These are phyloP conservation scores for Podospora appendiculata DNA, from an alignment of 495 filamentous ascomycete species.

Conservation along the genomic window DNA sequence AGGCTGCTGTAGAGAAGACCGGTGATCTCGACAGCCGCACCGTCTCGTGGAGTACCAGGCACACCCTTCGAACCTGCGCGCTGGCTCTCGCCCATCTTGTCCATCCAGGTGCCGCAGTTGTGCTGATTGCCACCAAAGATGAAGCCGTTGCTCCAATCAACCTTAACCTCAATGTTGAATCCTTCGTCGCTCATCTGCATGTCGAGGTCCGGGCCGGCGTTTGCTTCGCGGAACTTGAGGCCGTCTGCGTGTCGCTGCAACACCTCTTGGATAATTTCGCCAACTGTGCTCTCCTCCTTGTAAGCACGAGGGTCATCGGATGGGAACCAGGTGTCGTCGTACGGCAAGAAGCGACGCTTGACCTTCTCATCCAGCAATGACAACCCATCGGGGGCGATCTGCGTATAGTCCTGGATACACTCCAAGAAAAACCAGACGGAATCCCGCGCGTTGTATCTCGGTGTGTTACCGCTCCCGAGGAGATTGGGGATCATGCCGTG, in stretches of 20 bases:
- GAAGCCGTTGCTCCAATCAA: slow-evolving; percentile 89
- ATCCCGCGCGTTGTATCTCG: slow-evolving; percentile 94
- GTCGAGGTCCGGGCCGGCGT: slow-evolving; percentile 80
- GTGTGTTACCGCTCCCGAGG: slow-evolving; percentile 74
- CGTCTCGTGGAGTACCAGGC: slow-evolving; percentile 94
- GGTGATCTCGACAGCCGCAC: slow-evolving; percentile 89
- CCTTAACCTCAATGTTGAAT: slow-evolving; percentile 82
- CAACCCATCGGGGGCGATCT: slow-evolving; percentile 72
- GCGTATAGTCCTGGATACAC: slow-evolving; percentile 86
- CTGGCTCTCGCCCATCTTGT: slow-evolving; percentile 99
- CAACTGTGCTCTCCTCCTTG: slow-evolving; percentile 67
- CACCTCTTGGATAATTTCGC: slow-evolving; percentile 88
- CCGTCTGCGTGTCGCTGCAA: slow-evolving; percentile 85
- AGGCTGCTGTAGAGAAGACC: slow-evolving; percentile 87
- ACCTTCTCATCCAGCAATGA: slow-evolving; percentile 68
- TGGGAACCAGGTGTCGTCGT: slow-evolving; percentile 88
- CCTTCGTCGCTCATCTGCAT: slow-evolving; percentile 89
- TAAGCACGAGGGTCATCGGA: slow-evolving; percentile 78
- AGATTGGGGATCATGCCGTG: slow-evolving; percentile 99
- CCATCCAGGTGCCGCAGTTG: slow-evolving; percentile 99
- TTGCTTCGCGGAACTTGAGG: slow-evolving; percentile 87
- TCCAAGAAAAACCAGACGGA: slow-evolving; percentile 98
- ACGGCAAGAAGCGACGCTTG: slow-evolving; percentile 83
- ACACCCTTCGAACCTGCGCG: slow-evolving; percentile 86
- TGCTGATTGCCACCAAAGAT: slow-evolving; percentile 88